Base-by-base conservation (phyloP, 768 basidiomycete genomes). In the Tubosaeta sp. region DNA sequence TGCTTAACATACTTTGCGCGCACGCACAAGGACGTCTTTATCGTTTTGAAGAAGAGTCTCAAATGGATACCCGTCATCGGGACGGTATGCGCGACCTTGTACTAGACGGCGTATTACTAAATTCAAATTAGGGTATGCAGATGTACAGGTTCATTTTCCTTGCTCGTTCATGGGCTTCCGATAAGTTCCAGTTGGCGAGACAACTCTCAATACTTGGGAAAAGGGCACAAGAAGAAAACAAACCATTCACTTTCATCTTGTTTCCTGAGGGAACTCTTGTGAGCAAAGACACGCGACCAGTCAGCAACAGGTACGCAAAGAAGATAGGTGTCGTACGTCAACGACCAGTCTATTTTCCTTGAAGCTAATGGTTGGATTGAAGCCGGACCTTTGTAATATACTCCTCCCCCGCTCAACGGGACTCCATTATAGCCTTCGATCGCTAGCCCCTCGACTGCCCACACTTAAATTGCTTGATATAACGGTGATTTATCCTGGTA, bases 221-320 rank as follows among this genome's bases (percentile, higher is more conserved):
- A 47, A 77, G 78, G 31, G 85, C 87, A n/a, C 81, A 87, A 62
- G 69, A 77, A 46, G 76, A 82, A 62, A 78, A 86, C 56, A 81
- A 76, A 25, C 87, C 91, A 0, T 74, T 97, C 39, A 84, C 86
- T 55, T 82, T 95, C 60, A 75, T 97, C 50, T 77, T 97, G 43
- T 98, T 95, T 67, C 97, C 97, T 0, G 97, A 99, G 68, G 97
- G 97, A 29, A 97, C 95, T 5, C 84, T 98, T 26, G 87, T 95
- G 13, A 93, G 91, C 68, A 78, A 81, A 56, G 76, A 93, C 55
- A 98, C 95, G 5, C 71, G 91, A 43, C 92, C 91, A 0, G 76
- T 87, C 58, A 94, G 89, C 69, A 83, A 82, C 71, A 86, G 85
- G 61, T 98, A 84, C 64, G 93, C 95, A 6, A 85, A 92, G 52